Evolutionary conservation across 768 basidiomycete genomes (phyloP).

Genomic region (Russula compacta): DNA sequence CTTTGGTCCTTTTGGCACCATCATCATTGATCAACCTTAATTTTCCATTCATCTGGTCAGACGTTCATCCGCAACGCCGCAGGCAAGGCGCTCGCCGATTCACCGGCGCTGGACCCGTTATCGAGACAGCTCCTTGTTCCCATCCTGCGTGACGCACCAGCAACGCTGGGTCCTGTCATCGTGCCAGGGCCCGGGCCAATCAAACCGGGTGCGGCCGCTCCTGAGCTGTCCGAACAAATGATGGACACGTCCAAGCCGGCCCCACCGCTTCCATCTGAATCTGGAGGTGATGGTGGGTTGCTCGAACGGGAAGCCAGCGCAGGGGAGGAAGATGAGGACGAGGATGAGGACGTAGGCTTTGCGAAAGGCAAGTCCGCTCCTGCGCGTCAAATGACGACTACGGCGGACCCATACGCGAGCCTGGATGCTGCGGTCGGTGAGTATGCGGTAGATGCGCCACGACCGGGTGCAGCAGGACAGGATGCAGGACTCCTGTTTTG

Average conservation of each 20-base stretch:
- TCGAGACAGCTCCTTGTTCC: slow-evolving; percentile 67
- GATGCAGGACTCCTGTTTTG: slow-evolving; percentile 61
- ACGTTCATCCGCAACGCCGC: slow-evolving; percentile 90
- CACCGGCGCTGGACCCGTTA: slow-evolving; percentile 78
- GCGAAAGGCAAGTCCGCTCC: slow-evolving; percentile 34
- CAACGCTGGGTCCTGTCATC: slow-evolving; percentile 34
- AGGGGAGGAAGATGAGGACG: slow-evolving; percentile 24
- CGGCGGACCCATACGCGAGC: slow-evolving; percentile 73
- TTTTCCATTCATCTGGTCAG: slow-evolving; percentile 29
- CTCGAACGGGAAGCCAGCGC: slow-evolving; percentile 21
- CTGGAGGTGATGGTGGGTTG: slow-evolving; percentile 19
- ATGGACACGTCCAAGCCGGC: slow-evolving; percentile 19
- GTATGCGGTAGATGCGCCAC: slow-evolving; percentile 65
- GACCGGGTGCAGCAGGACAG: slow-evolving; percentile 41
- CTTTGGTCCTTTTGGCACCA: not conserved
- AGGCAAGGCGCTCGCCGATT: slow-evolving; percentile 76
- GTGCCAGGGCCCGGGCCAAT: slow-evolving; percentile 57
- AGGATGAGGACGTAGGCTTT: slow-evolving; percentile 26
- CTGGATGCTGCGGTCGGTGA: slow-evolving; percentile 69
- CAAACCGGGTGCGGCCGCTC: slow-evolving; percentile 33
- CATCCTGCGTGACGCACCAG: slow-evolving; percentile 43
- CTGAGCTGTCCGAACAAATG: slow-evolving; percentile 24
- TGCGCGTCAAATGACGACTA: slow-evolving; percentile 14
- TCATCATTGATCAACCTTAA: not conserved
- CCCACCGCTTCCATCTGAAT: slow-evolving; percentile 26